A percentile compares a stretch with the other conserved stretches of the same genome.
Conservation (phyloP, 1,284 basidiomycete genomes). For the Salmacisia buchloeana region DNA sequence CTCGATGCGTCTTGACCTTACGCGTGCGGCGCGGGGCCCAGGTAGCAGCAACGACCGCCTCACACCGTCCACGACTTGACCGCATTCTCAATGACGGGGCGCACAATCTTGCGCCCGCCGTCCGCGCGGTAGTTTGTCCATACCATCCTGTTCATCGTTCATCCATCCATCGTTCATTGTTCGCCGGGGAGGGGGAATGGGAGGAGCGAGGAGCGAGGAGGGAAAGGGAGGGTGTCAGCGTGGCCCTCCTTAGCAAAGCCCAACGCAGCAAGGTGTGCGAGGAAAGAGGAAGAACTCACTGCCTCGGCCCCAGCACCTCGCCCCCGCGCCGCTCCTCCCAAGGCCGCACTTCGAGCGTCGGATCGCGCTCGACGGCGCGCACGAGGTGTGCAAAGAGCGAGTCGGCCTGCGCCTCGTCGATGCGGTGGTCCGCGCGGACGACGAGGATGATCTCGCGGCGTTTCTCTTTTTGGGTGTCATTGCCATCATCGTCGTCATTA, state of each 20-base stretch:
- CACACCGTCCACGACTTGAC: slow-evolving; percentile 24
- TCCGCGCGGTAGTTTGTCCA: slow-evolving; percentile 21
- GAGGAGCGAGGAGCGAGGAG: not conserved
- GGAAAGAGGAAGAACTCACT: slow-evolving; percentile 4
- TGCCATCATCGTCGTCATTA: not conserved
- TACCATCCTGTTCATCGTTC: slow-evolving; percentile 19
- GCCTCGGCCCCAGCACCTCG: slow-evolving; percentile 9
- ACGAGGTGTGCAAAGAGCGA: slow-evolving; percentile 25
- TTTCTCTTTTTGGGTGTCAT: slow-evolving; percentile 18
- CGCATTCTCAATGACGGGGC: slow-evolving; percentile 39
- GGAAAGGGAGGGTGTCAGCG: not conserved
- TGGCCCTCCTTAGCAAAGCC: not conserved
- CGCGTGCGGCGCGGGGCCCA: too few species aligned
- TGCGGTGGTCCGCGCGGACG: slow-evolving; percentile 24
- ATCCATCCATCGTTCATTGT: not conserved
- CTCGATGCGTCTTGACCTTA: too few species aligned
- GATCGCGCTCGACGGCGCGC: slow-evolving; percentile 16
- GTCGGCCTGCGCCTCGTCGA: slow-evolving; percentile 26
- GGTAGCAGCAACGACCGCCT: too few species aligned
- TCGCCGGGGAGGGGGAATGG: not conserved
- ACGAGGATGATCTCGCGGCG: slow-evolving; percentile 31
- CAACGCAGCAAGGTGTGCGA: not conserved
- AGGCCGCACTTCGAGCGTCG: slow-evolving; percentile 17
- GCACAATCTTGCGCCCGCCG: slow-evolving; percentile 35
- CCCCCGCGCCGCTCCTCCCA: not conserved